Evolutionary conservation across 176 grass and related monocot genomes (phyloP), one percentile per base, ranked within the genome.

Genomic region (Phragmites australis): DNA sequence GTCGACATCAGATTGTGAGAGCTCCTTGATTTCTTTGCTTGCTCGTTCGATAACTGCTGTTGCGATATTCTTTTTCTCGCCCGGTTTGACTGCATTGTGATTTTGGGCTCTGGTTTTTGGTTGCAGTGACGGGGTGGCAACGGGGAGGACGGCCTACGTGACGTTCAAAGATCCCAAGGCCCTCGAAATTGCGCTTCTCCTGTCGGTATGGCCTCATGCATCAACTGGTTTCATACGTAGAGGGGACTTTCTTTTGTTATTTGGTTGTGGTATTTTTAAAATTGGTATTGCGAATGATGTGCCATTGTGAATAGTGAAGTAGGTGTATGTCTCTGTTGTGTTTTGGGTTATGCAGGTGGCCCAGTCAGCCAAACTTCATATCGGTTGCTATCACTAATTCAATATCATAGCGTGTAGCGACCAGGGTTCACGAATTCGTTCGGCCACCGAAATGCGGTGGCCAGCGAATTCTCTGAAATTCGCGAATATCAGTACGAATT

Each of bases 91-190:
- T 23, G 31, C 74, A 78, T 67, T 83, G 23, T 22, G 54, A 65
- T 80, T 85, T 13, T 25, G 1, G 50, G 63, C 3, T 67, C 31
- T 43, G 31, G n/a, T 73, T 70, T 15, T 50, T 49, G 46, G 70
- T 30, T 77, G 49, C 84, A 97, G 91, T 82, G 87, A 90, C 21
- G 85, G 88, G 23, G 82, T 67, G 56, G 79, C 79, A 21, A 73
- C 48, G 13, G 81, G 89, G 80, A 92, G 91, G 81, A 85, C 85
- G 65, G 94, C 91, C 6, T 94, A 88, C 63, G 94, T 97, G 68
- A 94, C 89, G 45, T 97, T 97, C 88, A 97, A 92, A 83, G 94
- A 97, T 53, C 76, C 94, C 66, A 88, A 78, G 77, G 94, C 94
- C 2, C 94, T 97, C 19, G 94, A 97, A 72, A 97, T 97, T 77